A percentile compares a stretch with the other conserved stretches of the same genome.
phyloP scores from a whole-genome alignment of 441 rosid species.

The Biscutella auriculata region DNA sequence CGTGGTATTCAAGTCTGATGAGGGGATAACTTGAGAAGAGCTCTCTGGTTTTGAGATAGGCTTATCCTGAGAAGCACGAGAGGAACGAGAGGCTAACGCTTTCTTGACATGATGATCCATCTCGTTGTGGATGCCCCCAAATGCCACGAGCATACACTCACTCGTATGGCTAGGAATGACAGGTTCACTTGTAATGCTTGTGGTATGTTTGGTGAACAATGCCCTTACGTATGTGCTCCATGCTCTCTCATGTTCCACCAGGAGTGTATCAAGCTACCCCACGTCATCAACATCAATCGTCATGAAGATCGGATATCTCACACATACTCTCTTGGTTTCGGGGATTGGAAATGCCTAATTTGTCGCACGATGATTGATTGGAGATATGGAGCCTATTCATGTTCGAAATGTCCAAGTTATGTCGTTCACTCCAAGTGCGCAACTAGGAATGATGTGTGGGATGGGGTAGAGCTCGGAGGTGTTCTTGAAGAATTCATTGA shows the following conservation, averaged over 20 bases:
- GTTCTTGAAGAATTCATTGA: not conserved
- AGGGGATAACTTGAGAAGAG: no score
- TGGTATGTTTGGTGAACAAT: slow-evolving; percentile 28
- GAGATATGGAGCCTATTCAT: slow-evolving; percentile 6
- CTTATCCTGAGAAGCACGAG: no score
- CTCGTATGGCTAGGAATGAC: not conserved
- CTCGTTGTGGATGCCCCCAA: not conserved
- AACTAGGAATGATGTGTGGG: slow-evolving; percentile 10
- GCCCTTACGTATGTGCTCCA: slow-evolving; percentile 19
- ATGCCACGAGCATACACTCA: slow-evolving; percentile 7
- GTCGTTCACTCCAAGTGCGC: slow-evolving; percentile 7
- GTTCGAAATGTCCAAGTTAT: not conserved
- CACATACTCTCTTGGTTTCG: not conserved
- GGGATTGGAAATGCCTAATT: not conserved
- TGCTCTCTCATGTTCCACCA: slow-evolving; percentile 10
- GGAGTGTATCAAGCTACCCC: not conserved
- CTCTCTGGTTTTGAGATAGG: no score
- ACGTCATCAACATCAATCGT: not conserved
- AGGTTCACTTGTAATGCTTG: slow-evolving; percentile 19
- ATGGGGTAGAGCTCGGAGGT: not conserved
- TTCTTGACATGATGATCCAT: no score
- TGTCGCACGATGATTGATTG: not conserved
- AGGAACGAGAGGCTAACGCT: no score
- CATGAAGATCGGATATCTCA: not conserved
- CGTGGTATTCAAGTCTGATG: no score